Conservation (phyloP, 192 early-diverging fungal genomes). For the Allomyces macrogynus region DNA sequence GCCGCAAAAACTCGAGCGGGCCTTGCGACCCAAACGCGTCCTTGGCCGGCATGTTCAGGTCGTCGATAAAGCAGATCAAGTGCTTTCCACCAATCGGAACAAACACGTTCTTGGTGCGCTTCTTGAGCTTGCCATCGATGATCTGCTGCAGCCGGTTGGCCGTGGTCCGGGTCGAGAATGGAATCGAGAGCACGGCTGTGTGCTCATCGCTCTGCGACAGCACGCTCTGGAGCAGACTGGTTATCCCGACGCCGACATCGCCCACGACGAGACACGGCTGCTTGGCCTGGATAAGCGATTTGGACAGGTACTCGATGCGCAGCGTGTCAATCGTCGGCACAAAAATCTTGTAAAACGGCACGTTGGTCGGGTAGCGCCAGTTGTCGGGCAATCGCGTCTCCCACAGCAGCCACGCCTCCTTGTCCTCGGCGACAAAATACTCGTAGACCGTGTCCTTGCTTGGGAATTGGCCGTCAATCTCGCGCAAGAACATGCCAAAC, state of each 20-base stretch:
- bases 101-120: conserved; percentile 76
- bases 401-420: conserved; percentile 80
- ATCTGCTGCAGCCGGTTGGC: conserved; percentile 85
- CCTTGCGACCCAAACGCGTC: conserved; percentile 97
- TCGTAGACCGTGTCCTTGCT: conserved; percentile 49
- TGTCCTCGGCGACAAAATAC: conserved; percentile 62
- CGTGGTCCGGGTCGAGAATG: conserved; percentile 94
- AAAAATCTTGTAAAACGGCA: conserved; percentile 62
- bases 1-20: conserved; percentile 87
- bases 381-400: conserved; percentile 65
- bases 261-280: conserved; percentile 90
- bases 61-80: conserved; percentile 98
- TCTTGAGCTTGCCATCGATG: conserved; percentile 93
- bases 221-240: conserved; percentile 72
- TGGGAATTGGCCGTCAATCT: conserved; percentile 33
- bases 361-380: conserved; percentile 56
- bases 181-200: conserved; percentile 90
- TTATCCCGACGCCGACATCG: conserved; percentile 96
- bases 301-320: conserved; percentile 83
- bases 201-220: conserved; percentile 78
- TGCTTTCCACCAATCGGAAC: conserved; percentile 68
- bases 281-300: conserved; percentile 86
- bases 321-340: conserved; percentile 98
- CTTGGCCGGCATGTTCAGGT: conserved; percentile 89
- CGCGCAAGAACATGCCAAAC: conserved; percentile 48